Evolutionary conservation across 164 flowering plant species (phyloP).

Genomic region (Vitis labrusca): DNA sequence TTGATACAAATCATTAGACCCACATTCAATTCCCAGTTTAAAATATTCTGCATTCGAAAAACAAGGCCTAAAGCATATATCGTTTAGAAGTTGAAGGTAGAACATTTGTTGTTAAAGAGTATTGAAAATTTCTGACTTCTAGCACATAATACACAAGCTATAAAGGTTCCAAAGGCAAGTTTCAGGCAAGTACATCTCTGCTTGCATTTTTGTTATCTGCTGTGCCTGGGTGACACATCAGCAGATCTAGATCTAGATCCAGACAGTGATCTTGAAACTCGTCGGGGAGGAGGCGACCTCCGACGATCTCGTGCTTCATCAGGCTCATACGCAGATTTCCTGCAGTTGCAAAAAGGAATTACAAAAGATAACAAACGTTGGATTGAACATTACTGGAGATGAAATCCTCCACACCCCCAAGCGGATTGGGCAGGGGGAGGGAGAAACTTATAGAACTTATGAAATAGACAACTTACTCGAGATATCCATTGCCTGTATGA

Average conservation of each 20-base stretch:
- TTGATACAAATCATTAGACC: too few species aligned
- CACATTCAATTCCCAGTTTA: too few species aligned
- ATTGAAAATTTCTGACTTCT: too few species aligned
- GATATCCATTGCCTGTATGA: slow-evolving; percentile 43
- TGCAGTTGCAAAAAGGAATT: slow-evolving; percentile 15
- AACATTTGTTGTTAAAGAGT: too few species aligned
- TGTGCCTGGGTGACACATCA: slow-evolving; percentile 51
- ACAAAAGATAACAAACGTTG: not conserved
- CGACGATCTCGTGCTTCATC: slow-evolving; percentile 39
- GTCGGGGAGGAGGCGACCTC: slow-evolving; percentile 53
- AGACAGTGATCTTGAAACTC: slow-evolving; percentile 65
- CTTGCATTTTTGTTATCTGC: slow-evolving; percentile 14
- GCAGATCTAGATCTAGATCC: slow-evolving; percentile 79
- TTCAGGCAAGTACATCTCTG: too few species aligned
- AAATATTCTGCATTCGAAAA: too few species aligned
- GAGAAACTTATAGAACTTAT: not conserved
- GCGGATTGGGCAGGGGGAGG: too few species aligned
- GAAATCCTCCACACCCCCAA: too few species aligned
- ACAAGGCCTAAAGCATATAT: too few species aligned
- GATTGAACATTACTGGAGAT: not conserved
- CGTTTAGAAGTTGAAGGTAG: too few species aligned
- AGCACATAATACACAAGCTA: too few species aligned
- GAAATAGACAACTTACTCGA: slow-evolving; percentile 32
- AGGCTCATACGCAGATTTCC: slow-evolving; percentile 37
- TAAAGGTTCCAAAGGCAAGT: too few species aligned